phyloP scores from a whole-genome alignment of 139 green algal species.

The Volvox reticuliferus region DNA sequence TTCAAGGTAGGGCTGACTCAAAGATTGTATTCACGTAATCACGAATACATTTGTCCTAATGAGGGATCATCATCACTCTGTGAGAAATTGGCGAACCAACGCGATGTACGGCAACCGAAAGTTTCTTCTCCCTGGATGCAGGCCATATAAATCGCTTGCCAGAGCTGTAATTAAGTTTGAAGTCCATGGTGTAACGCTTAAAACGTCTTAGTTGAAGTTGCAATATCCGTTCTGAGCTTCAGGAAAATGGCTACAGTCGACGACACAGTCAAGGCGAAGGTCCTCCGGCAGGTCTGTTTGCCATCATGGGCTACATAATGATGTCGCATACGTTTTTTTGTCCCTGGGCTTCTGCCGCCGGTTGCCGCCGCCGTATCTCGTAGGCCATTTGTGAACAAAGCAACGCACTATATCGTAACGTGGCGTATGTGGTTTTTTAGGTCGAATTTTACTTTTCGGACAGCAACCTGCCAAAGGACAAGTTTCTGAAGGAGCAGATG shows the following conservation, averaged over 20 bases:
- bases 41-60: too few relatives aligned
- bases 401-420: neutral
- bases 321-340: neutral
- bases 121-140: too few relatives aligned
- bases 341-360: neutral
- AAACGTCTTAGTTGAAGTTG: neutral
- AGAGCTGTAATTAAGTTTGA: too few relatives aligned
- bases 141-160: too few relatives aligned
- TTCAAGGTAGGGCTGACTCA: too few relatives aligned
- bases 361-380: neutral
- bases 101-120: too few relatives aligned
- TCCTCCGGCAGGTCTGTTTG: constrained; percentile 49
- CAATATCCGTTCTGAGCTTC: neutral
- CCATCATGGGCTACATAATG: neutral
- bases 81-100: too few relatives aligned
- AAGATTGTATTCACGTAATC: too few relatives aligned
- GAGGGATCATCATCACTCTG: too few relatives aligned
- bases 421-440: constrained; percentile 58
- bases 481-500: constrained; percentile 83
- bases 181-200: neutral
- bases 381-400: neutral
- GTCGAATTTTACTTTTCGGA: constrained; percentile 96
- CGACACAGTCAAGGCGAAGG: constrained; percentile 42
- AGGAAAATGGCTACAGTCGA: neutral
- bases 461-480: constrained; percentile 90